Evolutionary conservation across 2,329 filamentous ascomycete genomes (phyloP).

Genomic region (Aspergillus brasiliensis): DNA sequence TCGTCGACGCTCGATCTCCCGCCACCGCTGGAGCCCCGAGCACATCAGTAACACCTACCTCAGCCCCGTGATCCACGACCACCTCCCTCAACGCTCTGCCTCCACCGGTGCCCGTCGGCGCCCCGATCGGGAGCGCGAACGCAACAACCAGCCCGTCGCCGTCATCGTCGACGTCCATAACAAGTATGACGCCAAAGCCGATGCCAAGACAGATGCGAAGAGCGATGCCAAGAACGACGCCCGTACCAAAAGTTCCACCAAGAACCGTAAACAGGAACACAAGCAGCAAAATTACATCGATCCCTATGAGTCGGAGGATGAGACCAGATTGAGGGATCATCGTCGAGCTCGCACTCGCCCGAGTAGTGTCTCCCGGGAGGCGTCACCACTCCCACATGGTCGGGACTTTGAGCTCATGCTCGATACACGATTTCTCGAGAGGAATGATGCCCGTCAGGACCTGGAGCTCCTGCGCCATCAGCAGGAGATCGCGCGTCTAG

Average conservation of each 20-base stretch:
- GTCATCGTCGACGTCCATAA: slow-evolving; percentile 38
- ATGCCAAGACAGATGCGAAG: slow-evolving; percentile 7
- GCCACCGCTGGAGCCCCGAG: slow-evolving; percentile 29
- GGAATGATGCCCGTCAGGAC: slow-evolving; percentile 37
- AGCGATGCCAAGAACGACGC: slow-evolving; percentile 29
- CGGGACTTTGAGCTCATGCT: slow-evolving; percentile 40
- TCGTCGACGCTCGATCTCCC: slow-evolving; percentile 37
- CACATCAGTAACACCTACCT: slow-evolving; percentile 27
- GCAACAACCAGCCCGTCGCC: slow-evolving; percentile 22
- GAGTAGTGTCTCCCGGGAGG: slow-evolving; percentile 27
- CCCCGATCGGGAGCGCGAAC: slow-evolving; percentile 6
- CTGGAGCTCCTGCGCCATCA: slow-evolving; percentile 38
- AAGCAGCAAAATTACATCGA: slow-evolving; percentile 18
- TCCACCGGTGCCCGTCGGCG: slow-evolving; percentile 39
- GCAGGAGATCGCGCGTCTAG: slow-evolving; percentile 39
- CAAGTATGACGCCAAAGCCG: slow-evolving; percentile 5
- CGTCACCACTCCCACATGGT: slow-evolving; percentile 24
- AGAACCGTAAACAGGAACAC: slow-evolving; percentile 26
- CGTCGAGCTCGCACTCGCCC: slow-evolving; percentile 23
- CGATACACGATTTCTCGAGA: slow-evolving; percentile 37
- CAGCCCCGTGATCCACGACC: slow-evolving; percentile 27
- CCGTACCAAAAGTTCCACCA: slow-evolving; percentile 31
- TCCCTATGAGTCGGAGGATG: slow-evolving; percentile 32
- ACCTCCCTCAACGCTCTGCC: slow-evolving; percentile 35
- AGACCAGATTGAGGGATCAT: slow-evolving; percentile 19